Base-by-base conservation (phyloP, 1,284 basidiomycete species). In the Ustilago vetiveriae region DNA sequence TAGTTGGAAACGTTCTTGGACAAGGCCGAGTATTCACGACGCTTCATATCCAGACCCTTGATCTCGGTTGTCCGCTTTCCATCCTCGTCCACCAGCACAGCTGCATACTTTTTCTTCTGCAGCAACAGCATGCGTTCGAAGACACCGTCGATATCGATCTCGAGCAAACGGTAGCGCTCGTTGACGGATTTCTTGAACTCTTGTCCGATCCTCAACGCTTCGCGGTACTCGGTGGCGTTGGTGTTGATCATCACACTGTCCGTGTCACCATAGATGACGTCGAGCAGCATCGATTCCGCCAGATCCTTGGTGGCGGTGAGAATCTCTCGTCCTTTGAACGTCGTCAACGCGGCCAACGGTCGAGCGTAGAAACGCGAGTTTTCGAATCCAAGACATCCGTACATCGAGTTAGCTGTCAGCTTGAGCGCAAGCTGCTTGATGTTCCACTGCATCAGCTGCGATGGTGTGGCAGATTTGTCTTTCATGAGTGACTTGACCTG, bases 81-180 rank as follows among this genome's bases (percentile, higher is more conserved):
- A 17, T 62, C 70, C 5, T 79, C 75, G 43, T 73, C 63, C 6
- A 67, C 72, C 83, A 97, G 96, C 80, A 97, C 86, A 0, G 96
- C 96, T 0, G 96, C 96, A 75, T 99, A 99, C 84, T 98, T 98
- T 85, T 98, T 99, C 88, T 98, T 99, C 80, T 98, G 95, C 47
- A 99, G 84, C 17, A 99, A 86, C 1, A 99, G 84, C 66, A 99
- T 87, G 3, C 96, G 88, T 79, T 95, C 89, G 84, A 98, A 99
- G 23, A 97, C 88, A 7, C 91, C 90, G 76, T 99, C 96, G 27
- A 97, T 87, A 81, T 98, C 96, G 65, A 98, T 99, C 82, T 99
- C 96, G 36, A 99, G 89, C 42, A 98, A 86, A 75, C 88, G 90
- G 84, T 98, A 98, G 23, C 90, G 88, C 69, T 98, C 92, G 80